A percentile compares a stretch with the other conserved stretches of the same genome.
These are phyloP conservation scores for Dryas octopetala DNA, from an alignment of 306 rosid species.

Conservation along the genomic window DNA sequence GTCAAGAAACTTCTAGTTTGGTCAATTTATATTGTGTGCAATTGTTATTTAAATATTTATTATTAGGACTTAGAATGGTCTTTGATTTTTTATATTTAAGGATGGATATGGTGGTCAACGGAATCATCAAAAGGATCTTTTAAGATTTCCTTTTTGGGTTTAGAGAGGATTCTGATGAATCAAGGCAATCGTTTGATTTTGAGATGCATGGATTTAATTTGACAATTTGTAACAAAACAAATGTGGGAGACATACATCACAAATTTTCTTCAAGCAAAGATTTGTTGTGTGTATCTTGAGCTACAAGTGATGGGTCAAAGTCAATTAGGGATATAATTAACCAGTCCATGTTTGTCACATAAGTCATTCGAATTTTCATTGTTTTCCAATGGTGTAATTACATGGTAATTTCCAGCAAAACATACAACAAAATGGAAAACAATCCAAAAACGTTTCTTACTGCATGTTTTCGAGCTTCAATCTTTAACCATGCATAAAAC, in stretches of 20 bases:
- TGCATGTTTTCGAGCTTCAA: background rate
- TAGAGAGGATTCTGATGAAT: conserved; percentile 27
- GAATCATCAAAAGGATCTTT: conserved; percentile 53
- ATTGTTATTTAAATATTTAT: background rate
- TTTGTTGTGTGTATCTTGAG: conserved; percentile 44
- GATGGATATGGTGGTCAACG: conserved; percentile 39
- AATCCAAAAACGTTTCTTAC: background rate
- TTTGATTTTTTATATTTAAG: conserved; percentile 21
- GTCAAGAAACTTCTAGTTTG: conserved; percentile 50
- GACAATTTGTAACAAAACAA: background rate
- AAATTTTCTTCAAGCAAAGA: conserved; percentile 49
- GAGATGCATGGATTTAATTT: conserved; percentile 19
- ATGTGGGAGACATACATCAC: conserved; percentile 43
- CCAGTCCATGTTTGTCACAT: conserved; percentile 28
- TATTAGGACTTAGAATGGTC: background rate
- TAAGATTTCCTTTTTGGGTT: conserved; percentile 38
- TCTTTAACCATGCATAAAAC: background rate
- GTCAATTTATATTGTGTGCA: conserved; percentile 29
- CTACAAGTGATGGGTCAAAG: conserved; percentile 49
- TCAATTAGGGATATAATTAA: conserved; percentile 26
- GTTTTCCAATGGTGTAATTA: background rate
- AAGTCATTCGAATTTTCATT: background rate
- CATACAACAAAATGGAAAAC: background rate
- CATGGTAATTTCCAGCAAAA: background rate
- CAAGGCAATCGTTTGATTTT: conserved; percentile 20